Base-by-base conservation (phyloP, 2,329 filamentous ascomycete species). In the Coniosporium tulheliwenetii region DNA sequence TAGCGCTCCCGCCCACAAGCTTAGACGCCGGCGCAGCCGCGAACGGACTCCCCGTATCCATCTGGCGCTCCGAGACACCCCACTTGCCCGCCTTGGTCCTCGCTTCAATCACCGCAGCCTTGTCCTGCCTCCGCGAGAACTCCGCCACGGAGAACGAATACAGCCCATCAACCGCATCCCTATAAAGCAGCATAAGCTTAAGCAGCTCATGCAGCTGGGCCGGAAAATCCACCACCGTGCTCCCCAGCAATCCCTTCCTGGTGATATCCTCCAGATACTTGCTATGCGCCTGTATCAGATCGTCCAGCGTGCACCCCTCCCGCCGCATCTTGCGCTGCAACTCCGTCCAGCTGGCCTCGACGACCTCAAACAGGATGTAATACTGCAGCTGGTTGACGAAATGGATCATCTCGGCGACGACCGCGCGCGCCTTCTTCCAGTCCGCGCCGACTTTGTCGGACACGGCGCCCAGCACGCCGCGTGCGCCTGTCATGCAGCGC, bases 311-410 rank as follows among this genome's bases (percentile, higher is more conserved):
- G 54, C 81, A 87, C 49, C 84, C 83, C 10, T 89, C 85, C 56
- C 83, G 85, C 41, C 74, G 77, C 45, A 96, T 80, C 30, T 82
- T 81, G 26, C 76, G 73, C 59, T 95, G 84, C 2, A 98, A 72
- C 54, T 89, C 81, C 45, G 84, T 83, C 93, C 91, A 98, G 38
- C 85, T 91, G 31, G 84, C 81, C 60, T 98, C 91, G 50, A 98
- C 96, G 50, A 98, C 91, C 60, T 98, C 91, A 54, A 96, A 98
- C 8, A 98, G 71, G 50, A 98, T 95, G 59, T 98, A 98, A 65
- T 96, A 95, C 60, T 98, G 91, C 10, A 98, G 71, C 61, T 98
- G 91, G 47, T 85, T 85, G 53, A 96, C 80, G 55, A 98, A 96
- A 59, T 98, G 93, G 12, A 96, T 85, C 91, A 98, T 98, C 61